phyloP scores from a whole-genome alignment of 768 basidiomycete genomes.

The Termitomyces sp. region DNA sequence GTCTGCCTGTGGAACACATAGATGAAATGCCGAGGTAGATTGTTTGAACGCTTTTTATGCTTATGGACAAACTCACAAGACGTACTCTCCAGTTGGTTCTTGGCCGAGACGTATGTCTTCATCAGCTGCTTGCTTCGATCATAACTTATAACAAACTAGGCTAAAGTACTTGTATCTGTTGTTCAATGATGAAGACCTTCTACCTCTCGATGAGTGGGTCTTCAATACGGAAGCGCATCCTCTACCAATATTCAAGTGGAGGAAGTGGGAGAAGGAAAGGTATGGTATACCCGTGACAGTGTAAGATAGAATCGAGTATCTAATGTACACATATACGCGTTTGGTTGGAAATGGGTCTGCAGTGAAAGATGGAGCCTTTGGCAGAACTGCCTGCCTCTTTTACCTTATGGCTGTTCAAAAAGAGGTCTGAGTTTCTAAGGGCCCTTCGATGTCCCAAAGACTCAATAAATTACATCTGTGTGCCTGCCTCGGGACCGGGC shows the following conservation, averaged over 20 bases:
- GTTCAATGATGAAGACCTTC: conserved; percentile 56
- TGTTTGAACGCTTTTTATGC: background rate
- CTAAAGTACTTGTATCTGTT: conserved; percentile 69
- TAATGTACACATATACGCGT: background rate
- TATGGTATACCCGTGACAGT: conserved; percentile 29
- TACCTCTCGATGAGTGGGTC: conserved; percentile 50
- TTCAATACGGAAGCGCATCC: conserved; percentile 75
- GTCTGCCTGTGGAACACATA: conserved; percentile 17
- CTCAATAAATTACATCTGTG: background rate
- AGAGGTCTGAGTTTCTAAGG: background rate
- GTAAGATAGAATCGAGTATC: background rate
- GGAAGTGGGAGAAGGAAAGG: conserved; percentile 39
- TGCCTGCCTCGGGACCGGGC: too few relatives aligned
- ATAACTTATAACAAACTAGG: conserved; percentile 20
- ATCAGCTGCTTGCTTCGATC: background rate
- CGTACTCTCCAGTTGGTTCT: conserved; percentile 29
- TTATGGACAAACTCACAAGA: background rate
- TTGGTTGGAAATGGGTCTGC: background rate
- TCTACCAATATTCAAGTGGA: conserved; percentile 68
- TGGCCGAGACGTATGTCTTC: conserved; percentile 35
- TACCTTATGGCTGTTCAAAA: background rate
- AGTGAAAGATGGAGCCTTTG: too few relatives aligned
- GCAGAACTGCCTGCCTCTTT: too few relatives aligned
- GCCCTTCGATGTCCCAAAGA: background rate
- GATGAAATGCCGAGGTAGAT: conserved; percentile 52